These are phyloP conservation scores for Quercus phellos DNA, from an alignment of 331 rosid genomes.

Conservation along the genomic window DNA sequence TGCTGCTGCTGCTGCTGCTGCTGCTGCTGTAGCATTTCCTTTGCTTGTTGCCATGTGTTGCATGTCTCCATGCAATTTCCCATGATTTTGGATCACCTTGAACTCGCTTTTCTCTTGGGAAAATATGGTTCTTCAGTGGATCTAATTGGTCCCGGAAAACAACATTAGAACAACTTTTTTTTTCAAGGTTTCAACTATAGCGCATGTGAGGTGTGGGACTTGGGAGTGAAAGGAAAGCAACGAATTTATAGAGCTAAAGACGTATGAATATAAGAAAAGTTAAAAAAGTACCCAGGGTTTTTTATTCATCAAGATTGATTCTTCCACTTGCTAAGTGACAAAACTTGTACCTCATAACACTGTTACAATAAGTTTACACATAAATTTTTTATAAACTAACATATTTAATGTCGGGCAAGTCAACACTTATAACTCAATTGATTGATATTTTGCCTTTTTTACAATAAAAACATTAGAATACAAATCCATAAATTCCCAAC, in stretches of 20 bases:
- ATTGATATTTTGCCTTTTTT: too few species aligned
- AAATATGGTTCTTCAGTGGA: neutral
- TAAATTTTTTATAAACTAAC: too few species aligned
- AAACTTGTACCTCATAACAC: neutral
- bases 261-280: neutral
- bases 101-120: neutral
- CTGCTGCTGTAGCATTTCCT: constrained; percentile 11
- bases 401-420: too few species aligned
- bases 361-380: too few species aligned
- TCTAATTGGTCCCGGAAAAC: neutral
- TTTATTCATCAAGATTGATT: neutral
- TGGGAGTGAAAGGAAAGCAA: neutral
- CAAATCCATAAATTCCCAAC: too few species aligned
- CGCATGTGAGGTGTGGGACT: neutral
- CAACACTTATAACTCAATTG: too few species aligned
- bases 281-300: neutral
- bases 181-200: neutral
- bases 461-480: too few species aligned
- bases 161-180: neutral
- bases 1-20: constrained; percentile 1
- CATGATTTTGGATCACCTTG: constrained; percentile 26
- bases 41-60: constrained; percentile 2
- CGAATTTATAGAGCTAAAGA: constrained; percentile 1
- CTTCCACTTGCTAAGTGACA: neutral
- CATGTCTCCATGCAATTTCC: constrained; percentile 70